Base-by-base conservation (phyloP, 2,329 filamentous ascomycete genomes). In the Fusarium hainanense region DNA sequence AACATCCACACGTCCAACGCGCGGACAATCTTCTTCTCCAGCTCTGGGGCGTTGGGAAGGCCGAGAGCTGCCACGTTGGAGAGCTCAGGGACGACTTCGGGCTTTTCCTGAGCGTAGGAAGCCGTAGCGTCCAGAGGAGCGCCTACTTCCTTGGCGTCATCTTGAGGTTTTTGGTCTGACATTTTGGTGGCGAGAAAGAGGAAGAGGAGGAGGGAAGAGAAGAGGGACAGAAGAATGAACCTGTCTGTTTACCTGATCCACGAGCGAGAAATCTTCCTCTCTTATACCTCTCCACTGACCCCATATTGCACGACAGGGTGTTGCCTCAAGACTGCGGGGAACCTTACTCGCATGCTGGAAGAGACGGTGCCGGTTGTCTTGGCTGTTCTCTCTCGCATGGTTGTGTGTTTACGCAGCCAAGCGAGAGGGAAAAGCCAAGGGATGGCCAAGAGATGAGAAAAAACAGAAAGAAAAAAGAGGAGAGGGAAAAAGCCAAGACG, bases 11-110 rank as follows among this genome's bases (percentile, higher is more conserved):
- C 42, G 27, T 72, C 69, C 1, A 72, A 40, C n/a, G 54, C 62
- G 6, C 69, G 54, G 5, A 72, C 69, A n/a, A 72, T 61, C 25
- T 37, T 65, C 56, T 70, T 72, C 41, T 72, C 69, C 2, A 70
- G 34, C 48, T 65, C 69, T 0, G 46, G 16, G 1, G 49, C 20
- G 1, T 70, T 62, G 1, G 58, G 51, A 16, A 70, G n/a, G 1
- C 68, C 68, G 2, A 70, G 56, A n/a, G 44, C 44, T 13, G 55
- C 68, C 12, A 70, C 68, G 28, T 70, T 66, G 21, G 70, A 69
- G 3, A 71, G 63, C 21, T 66, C 57, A 4, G 59, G 46, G 4
- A 23, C 52, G 0, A 57, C 14, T 18, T 62, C 68, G 1, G 46
- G 28, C 37, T 71, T 70, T 25, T 61, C 68, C n/a, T 70, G 48